A percentile compares a stretch with the other conserved stretches of the same genome.
These are phyloP conservation scores for Rubia balearica DNA, from an alignment of 305 asterid genomes.

Conservation along the genomic window DNA sequence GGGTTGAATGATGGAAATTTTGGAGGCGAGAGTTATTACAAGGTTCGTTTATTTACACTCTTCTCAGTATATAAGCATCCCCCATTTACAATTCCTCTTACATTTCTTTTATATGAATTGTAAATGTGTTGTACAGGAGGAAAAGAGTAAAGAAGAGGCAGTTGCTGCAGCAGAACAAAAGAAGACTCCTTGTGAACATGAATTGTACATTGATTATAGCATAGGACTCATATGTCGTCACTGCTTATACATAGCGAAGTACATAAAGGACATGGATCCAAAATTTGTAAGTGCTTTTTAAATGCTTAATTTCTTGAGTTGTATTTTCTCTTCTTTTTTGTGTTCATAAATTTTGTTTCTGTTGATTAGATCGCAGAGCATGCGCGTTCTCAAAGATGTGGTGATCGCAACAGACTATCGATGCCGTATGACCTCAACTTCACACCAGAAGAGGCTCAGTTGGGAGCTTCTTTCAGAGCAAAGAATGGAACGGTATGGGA, in stretches of 20 bases:
- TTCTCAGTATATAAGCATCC: no score
- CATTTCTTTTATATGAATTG: no score
- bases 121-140: no score
- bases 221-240: conserved; percentile 32
- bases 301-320: background rate
- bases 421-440: background rate
- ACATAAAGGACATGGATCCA: conserved; percentile 33
- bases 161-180: no score
- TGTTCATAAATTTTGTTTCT: background rate
- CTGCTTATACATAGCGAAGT: conserved; percentile 33
- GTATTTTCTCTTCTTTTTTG: background rate
- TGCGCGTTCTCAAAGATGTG: background rate
- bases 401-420: background rate
- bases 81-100: no score
- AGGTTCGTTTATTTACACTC: conserved; percentile 19
- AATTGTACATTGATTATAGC: background rate
- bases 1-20: conserved; percentile 1
- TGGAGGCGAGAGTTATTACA: background rate
- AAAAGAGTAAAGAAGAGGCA: no score
- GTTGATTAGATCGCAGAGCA: background rate
- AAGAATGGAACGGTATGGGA: conserved; percentile 50
- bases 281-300: conserved; percentile 13
- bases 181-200: no score
- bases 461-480: background rate
- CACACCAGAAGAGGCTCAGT: background rate